Percentiles rank a stretch among this genome's conserved stretches.
These are phyloP conservation scores for Neoboletus brunneissimus DNA, from an alignment of 768 basidiomycete species.

Conservation along the genomic window DNA sequence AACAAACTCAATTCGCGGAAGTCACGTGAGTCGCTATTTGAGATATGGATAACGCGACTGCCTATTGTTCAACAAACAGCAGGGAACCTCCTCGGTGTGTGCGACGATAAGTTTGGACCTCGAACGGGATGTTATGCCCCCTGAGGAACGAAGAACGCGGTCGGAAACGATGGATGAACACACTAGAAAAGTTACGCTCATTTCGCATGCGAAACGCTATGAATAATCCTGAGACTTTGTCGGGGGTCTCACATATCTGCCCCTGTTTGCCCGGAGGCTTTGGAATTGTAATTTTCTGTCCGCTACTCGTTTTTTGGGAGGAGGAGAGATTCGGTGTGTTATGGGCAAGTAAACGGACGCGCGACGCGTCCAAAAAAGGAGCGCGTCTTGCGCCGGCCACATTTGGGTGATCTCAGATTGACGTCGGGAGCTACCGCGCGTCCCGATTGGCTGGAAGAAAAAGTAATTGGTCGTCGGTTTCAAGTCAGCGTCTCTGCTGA, in stretches of 20 bases:
- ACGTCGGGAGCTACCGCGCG: conserved; percentile 13
- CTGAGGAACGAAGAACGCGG: conserved; percentile 19
- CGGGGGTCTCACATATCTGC: conserved; percentile 14
- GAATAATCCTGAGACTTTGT: conserved; percentile 16
- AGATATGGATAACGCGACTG: conserved; percentile 26
- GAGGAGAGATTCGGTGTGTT: conserved; percentile 31
- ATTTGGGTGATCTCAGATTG: conserved; percentile 35
- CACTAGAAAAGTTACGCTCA: conserved; percentile 16
- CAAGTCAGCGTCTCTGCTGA: neutral
- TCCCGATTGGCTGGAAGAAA: conserved; percentile 14
- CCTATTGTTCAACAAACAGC: conserved; percentile 7
- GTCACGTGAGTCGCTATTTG: conserved; percentile 37
- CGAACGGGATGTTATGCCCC: conserved; percentile 11
- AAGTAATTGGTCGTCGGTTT: neutral
- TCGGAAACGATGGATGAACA: neutral
- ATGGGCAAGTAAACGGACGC: conserved; percentile 17
- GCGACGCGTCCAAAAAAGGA: conserved; percentile 38
- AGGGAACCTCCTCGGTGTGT: neutral
- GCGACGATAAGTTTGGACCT: neutral
- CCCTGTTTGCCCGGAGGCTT: conserved; percentile 15
- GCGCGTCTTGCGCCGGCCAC: conserved; percentile 39
- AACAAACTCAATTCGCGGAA: conserved; percentile 40
- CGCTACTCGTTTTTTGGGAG: conserved; percentile 29
- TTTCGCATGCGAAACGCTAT: conserved; percentile 15
- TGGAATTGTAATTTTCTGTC: conserved; percentile 28